Conservation (phyloP, 2,329 filamentous ascomycete genomes). For the Paecilomyces variotii region DNA sequence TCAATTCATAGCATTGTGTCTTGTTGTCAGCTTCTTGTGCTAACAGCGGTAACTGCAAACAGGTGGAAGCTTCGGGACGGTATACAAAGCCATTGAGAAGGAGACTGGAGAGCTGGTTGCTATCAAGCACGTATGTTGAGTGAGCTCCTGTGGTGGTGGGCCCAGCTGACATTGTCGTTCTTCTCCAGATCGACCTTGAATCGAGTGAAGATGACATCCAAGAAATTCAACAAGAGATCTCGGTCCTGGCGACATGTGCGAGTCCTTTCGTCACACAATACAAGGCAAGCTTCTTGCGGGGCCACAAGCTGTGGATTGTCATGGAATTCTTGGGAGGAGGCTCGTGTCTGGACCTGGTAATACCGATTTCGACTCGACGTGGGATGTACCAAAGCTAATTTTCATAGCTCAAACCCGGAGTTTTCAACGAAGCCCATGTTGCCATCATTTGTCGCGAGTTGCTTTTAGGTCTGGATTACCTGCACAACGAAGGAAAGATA, state of each 20-base stretch:
- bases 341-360: conserved; percentile 85
- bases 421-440: conserved; percentile 82
- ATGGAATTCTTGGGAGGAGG: conserved; percentile 97
- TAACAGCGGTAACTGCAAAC: conserved; percentile 10
- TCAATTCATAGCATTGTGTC: background rate
- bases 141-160: background rate
- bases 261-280: conserved; percentile 94
- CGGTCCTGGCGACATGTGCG: conserved; percentile 86
- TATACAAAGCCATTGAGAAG: conserved; percentile 93
- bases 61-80: conserved; percentile 93
- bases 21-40: conserved; percentile 1
- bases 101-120: conserved; percentile 87
- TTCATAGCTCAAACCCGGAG: conserved; percentile 72
- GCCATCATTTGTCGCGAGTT: conserved; percentile 91
- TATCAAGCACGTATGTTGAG: conserved; percentile 75
- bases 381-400: conserved; percentile 11
- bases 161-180: conserved; percentile 8
- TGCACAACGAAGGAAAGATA: conserved; percentile 90
- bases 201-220: conserved; percentile 97
- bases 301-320: conserved; percentile 97
- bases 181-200: conserved; percentile 83
- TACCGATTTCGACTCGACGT: conserved; percentile 1
- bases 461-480: conserved; percentile 80
- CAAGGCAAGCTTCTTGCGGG: conserved; percentile 90
- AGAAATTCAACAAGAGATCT: conserved; percentile 96